These are phyloP conservation scores for Porpolomopsis calyptriformis DNA, from an alignment of 768 basidiomycete species.

Conservation along the genomic window DNA sequence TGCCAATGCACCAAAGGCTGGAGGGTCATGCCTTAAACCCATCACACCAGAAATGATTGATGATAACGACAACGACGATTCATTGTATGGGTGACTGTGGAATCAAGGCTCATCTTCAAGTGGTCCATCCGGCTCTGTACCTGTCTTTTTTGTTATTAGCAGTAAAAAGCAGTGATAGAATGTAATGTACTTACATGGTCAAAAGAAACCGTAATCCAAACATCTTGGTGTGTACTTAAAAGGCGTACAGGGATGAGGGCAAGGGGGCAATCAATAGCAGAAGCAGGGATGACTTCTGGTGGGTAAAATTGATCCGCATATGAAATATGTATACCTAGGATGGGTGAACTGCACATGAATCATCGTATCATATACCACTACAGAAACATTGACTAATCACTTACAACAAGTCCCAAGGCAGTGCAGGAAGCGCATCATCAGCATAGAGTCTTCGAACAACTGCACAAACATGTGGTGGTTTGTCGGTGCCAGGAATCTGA, in stretches of 20 bases:
- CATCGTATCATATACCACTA: neutral
- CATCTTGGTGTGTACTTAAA: neutral
- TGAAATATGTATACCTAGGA: conserved; percentile 14
- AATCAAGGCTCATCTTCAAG: neutral
- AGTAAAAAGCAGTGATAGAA: conserved; percentile 8
- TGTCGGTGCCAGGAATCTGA: conserved; percentile 5
- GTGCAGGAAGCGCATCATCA: conserved; percentile 10
- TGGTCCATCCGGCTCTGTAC: conserved; percentile 3
- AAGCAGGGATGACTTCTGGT: conserved; percentile 11
- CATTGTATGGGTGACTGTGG: neutral
- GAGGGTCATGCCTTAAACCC: neutral
- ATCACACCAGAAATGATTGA: neutral
- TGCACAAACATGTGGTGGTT: conserved; percentile 13
- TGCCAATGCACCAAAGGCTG: neutral
- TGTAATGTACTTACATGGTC: conserved; percentile 12
- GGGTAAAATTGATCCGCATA: conserved; percentile 13
- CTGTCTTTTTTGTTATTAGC: conserved; percentile 2
- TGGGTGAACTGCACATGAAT: conserved; percentile 9
- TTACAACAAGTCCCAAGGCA: conserved; percentile 18
- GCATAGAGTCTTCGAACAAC: conserved; percentile 9
- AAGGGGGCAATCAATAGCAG: conserved; percentile 9
- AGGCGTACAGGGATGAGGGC: conserved; percentile 8
- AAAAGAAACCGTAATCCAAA: conserved; percentile 7
- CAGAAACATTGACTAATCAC: neutral
- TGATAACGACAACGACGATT: neutral